A percentile compares a stretch with the other conserved stretches of the same genome.
phyloP scores from a whole-genome alignment of 208 protist species.

The Angomonas deanei region DNA sequence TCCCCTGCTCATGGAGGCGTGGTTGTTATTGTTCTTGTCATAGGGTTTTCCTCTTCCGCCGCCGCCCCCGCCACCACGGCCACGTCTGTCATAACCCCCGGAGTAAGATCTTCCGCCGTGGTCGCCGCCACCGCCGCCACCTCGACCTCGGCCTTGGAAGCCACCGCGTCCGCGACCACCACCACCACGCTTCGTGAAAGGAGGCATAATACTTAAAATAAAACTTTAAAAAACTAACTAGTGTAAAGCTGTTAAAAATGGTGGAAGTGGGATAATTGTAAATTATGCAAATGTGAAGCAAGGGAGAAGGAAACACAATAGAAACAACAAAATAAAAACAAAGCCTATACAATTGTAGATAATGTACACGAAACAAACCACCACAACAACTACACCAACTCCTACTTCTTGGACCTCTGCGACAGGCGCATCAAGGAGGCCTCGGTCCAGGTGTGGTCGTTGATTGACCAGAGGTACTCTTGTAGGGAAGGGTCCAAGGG shows the following conservation, averaged over 20 bases:
- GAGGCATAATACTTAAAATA: neutral
- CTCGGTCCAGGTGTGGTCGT: conserved; percentile 41
- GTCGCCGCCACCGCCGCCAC: neutral
- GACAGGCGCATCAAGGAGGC: conserved; percentile 23
- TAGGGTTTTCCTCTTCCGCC: conserved; percentile 15
- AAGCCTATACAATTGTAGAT: neutral
- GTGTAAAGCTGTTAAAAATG: neutral
- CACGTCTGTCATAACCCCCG: conserved; percentile 14
- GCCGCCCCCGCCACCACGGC: too few relatives aligned
- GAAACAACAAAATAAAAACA: neutral
- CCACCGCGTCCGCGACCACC: conserved; percentile 16
- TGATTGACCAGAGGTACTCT: conserved; percentile 47
- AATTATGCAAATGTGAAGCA: neutral
- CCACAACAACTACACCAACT: neutral
- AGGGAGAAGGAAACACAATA: neutral
- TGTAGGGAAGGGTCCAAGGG: conserved; percentile 29
- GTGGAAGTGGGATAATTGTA: neutral
- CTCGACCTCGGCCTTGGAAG: conserved; percentile 1
- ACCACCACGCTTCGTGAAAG: conserved; percentile 13
- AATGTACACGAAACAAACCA: too few relatives aligned
- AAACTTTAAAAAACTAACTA: neutral
- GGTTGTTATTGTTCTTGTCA: conserved; percentile 21
- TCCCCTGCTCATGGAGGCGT: conserved; percentile 16
- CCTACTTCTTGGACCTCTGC: conserved; percentile 14
- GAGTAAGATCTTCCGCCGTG: conserved; percentile 3